A percentile compares a stretch with the other conserved stretches of the same genome.
phyloP scores from a whole-genome alignment of 768 basidiomycete species.

The Lactarius akahatsu region DNA sequence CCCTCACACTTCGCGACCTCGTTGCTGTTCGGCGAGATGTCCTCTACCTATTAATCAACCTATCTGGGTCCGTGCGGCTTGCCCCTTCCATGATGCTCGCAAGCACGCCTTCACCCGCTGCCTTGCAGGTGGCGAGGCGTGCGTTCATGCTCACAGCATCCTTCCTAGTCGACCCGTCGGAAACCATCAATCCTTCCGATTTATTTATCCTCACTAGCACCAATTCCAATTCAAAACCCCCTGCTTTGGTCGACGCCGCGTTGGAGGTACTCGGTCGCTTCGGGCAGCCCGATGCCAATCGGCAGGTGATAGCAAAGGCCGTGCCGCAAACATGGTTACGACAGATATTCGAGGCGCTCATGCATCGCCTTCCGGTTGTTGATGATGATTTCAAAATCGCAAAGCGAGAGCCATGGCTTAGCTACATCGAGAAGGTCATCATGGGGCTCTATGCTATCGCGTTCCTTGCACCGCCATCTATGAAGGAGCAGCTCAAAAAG shows the following conservation, averaged over 20 bases:
- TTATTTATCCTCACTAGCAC: slow-evolving; percentile 54
- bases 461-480: slow-evolving; percentile 73
- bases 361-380: slow-evolving; percentile 80
- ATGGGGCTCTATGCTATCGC: slow-evolving; percentile 85
- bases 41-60: slow-evolving; percentile 63
- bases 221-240: slow-evolving; percentile 49
- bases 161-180: slow-evolving; percentile 67
- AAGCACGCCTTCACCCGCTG: slow-evolving; percentile 38
- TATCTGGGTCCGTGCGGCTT: slow-evolving; percentile 55
- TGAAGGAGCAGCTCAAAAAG: slow-evolving; percentile 69
- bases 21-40: slow-evolving; percentile 75
- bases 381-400: slow-evolving; percentile 72
- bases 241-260: slow-evolving; percentile 67
- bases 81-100: slow-evolving; percentile 42
- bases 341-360: slow-evolving; percentile 63
- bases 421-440: slow-evolving; percentile 74
- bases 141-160: slow-evolving; percentile 69
- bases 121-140: slow-evolving; percentile 50
- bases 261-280: slow-evolving; percentile 83
- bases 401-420: slow-evolving; percentile 65
- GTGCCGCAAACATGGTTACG: slow-evolving; percentile 60
- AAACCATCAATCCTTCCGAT: slow-evolving; percentile 62
- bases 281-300: slow-evolving; percentile 73
- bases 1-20: slow-evolving; percentile 68
- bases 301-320: slow-evolving; percentile 63